Percentiles rank a stretch among this genome's conserved stretches.
These are phyloP conservation scores for Pseudogymnoascus sp. DNA, from an alignment of 2,329 filamentous ascomycete genomes.

Conservation along the genomic window DNA sequence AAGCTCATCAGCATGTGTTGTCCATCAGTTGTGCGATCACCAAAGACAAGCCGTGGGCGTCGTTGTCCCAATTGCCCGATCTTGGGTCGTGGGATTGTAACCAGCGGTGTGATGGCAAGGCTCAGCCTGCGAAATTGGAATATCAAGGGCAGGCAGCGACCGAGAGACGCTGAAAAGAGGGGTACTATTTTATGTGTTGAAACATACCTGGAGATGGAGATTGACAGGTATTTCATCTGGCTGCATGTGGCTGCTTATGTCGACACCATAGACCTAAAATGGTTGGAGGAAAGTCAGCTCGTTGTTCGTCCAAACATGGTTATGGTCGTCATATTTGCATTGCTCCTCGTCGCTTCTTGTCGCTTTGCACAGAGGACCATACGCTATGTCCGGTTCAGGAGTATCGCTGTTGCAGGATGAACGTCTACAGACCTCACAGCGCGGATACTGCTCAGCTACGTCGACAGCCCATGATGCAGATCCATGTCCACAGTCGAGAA, in stretches of 20 bases:
- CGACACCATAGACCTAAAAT: conserved; percentile 58
- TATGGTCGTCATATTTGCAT: not conserved
- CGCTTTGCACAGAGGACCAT: not conserved
- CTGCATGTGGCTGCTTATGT: conserved; percentile 62
- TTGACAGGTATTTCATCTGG: conserved; percentile 58
- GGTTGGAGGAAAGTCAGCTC: not conserved
- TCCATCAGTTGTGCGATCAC: conserved; percentile 3
- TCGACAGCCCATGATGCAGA: conserved; percentile 63
- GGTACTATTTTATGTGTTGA: not conserved
- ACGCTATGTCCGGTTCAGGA: not conserved
- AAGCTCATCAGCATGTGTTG: conserved; percentile 5
- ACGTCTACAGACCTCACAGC: conserved; percentile 48
- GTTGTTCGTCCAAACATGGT: not conserved
- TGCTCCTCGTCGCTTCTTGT: not conserved
- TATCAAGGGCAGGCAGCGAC: not conserved
- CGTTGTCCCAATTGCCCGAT: not conserved
- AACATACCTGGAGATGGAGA: conserved; percentile 53
- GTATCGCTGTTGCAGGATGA: not conserved
- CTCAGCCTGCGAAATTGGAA: not conserved
- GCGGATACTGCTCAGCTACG: conserved; percentile 54
- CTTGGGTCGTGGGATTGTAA: not conserved
- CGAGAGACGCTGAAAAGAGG: not conserved
- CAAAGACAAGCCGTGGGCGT: not conserved
- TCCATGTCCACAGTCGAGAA: conserved; percentile 67
- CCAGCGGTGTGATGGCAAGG: not conserved